phyloP scores from a whole-genome alignment of 148 eudicot species.

The Heliamphora exappendiculata region DNA sequence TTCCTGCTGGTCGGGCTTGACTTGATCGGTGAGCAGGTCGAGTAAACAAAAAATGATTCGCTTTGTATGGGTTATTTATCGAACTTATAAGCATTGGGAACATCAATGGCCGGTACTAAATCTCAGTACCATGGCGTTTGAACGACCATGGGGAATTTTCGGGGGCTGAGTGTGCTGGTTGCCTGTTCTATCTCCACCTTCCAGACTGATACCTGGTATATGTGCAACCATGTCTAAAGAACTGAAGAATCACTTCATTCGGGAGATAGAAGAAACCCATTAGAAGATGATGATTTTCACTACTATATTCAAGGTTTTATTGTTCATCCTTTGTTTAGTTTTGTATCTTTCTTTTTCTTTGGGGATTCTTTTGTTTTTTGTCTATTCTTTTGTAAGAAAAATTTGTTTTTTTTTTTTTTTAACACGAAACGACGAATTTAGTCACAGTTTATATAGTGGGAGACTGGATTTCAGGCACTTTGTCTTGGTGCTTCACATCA shows the following conservation, averaged over 20 bases:
- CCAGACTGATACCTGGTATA: background rate
- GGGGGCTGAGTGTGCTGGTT: slow-evolving; percentile 13
- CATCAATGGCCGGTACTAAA: background rate
- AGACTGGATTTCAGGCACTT: background rate
- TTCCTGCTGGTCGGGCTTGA: slow-evolving; percentile 90
- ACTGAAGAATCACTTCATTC: background rate
- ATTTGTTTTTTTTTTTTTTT: slow-evolving; percentile 11
- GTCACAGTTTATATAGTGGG: background rate
- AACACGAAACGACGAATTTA: slow-evolving; percentile 10
- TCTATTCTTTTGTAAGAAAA: slow-evolving; percentile 47
- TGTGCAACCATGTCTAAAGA: background rate
- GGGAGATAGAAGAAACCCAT: slow-evolving; percentile 3
- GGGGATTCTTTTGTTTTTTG: slow-evolving; percentile 28
- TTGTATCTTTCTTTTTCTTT: slow-evolving; percentile 14
- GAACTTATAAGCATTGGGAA: slow-evolving; percentile 13
- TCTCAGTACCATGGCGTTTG: background rate
- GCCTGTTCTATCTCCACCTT: slow-evolving; percentile 22
- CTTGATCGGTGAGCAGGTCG: slow-evolving; percentile 87
- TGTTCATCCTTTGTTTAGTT: background rate
- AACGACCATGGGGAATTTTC: background rate
- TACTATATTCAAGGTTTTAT: slow-evolving; percentile 3
- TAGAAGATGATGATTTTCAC: slow-evolving; percentile 12
- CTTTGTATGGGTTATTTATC: slow-evolving; percentile 15
- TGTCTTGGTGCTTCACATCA: background rate
- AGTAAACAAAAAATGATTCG: slow-evolving; percentile 23